These are phyloP conservation scores for Nakazawaea laoshanensis DNA, from an alignment of 805 yeast genomes.

Conservation along the genomic window DNA sequence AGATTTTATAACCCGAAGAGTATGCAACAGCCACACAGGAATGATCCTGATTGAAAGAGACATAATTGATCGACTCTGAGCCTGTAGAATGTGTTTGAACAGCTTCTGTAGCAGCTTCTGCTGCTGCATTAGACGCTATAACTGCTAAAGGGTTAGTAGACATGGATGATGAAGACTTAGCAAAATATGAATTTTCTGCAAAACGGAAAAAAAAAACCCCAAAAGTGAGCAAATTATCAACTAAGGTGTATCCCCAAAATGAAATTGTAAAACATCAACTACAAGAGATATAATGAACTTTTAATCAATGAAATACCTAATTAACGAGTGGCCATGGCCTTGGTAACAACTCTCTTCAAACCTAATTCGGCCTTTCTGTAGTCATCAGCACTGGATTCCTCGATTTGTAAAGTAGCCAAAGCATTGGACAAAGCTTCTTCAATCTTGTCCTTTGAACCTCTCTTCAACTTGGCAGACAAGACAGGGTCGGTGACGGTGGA, in stretches of 20 bases:
- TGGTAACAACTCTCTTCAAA: constrained; percentile 98
- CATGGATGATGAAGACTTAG: constrained; percentile 4
- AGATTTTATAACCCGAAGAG: constrained; percentile 59
- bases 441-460: constrained; percentile 93
- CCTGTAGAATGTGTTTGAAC: constrained; percentile 10
- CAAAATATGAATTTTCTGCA: neutral
- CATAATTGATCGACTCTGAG: constrained; percentile 28
- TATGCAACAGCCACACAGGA: constrained; percentile 71
- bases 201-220: neutral
- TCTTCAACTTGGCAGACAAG: constrained; percentile 94
- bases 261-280: constrained; percentile 1
- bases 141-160: constrained; percentile 8
- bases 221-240: too few species aligned
- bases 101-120: constrained; percentile 10
- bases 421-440: constrained; percentile 98
- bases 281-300: constrained; percentile 1
- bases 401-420: constrained; percentile 93
- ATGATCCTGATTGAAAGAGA: constrained; percentile 84
- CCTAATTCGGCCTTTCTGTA: constrained; percentile 98
- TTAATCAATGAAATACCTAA: constrained; percentile 12
- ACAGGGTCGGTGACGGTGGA: constrained; percentile 97
- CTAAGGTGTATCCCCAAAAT: too few species aligned
- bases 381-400: constrained; percentile 95
- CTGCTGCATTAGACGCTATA: constrained; percentile 8
- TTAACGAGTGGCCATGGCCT: constrained; percentile 98